phyloP scores from a whole-genome alignment of 495 filamentous ascomycete genomes.

The Talaromyces proteolyticus region DNA sequence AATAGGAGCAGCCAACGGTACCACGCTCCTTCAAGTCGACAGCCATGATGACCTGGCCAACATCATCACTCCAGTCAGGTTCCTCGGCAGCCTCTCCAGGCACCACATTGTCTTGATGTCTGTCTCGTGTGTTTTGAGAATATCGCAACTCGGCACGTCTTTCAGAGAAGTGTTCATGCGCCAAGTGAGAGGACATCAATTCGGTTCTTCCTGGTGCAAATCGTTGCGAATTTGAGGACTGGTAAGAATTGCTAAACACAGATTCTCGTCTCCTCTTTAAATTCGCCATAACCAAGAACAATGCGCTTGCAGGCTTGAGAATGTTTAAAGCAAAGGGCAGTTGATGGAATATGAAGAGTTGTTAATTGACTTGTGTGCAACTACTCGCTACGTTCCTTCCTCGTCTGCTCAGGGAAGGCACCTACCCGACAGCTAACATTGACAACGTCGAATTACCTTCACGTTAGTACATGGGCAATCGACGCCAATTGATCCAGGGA shows the following conservation, averaged over 20 bases:
- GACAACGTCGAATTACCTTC: too few relatives aligned
- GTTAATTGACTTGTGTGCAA: too few relatives aligned
- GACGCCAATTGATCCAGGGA: too few relatives aligned
- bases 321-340: too few relatives aligned
- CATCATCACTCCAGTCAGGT: constrained; percentile 47
- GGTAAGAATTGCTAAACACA: background rate
- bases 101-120: background rate
- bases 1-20: constrained; percentile 84
- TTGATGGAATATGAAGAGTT: too few relatives aligned
- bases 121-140: background rate
- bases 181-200: too few relatives aligned
- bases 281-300: background rate
- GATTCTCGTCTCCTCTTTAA: constrained; percentile 3
- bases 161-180: background rate
- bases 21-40: constrained; percentile 68
- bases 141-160: background rate
- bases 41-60: constrained; percentile 78
- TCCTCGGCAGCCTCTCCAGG: constrained; percentile 13
- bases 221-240: constrained; percentile 1
- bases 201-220: background rate
- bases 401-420: too few relatives aligned
- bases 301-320: background rate
- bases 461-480: too few relatives aligned
- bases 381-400: too few relatives aligned
- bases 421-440: too few relatives aligned